Percentiles rank a stretch among this genome's conserved stretches.
phyloP scores from a whole-genome alignment of 2,329 filamentous ascomycete species.

The Alternaria sp. region DNA sequence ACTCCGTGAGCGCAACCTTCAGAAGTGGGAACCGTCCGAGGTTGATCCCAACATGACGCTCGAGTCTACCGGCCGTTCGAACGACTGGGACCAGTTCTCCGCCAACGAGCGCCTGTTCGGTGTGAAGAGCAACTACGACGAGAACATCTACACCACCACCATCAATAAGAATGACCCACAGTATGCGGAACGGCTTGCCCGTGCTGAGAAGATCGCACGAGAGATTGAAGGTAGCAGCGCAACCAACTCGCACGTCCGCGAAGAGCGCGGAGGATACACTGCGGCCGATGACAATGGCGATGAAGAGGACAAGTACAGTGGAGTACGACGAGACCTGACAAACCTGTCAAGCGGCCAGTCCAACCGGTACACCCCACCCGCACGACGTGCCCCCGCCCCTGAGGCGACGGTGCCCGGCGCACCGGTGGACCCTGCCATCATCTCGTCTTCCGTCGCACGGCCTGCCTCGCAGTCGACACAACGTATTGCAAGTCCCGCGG shows the following conservation, averaged over 20 bases:
- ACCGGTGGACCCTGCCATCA: conserved; percentile 86
- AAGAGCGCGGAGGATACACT: conserved; percentile 78
- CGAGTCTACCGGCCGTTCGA: conserved; percentile 58
- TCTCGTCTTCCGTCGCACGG: conserved; percentile 77
- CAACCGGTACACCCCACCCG: conserved; percentile 89
- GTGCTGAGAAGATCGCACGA: conserved; percentile 79
- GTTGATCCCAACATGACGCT: conserved; percentile 71
- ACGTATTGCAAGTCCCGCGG: conserved; percentile 28
- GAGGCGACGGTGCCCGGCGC: conserved; percentile 77
- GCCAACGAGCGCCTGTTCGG: conserved; percentile 89
- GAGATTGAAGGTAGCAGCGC: conserved; percentile 84
- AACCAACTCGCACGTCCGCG: conserved; percentile 82
- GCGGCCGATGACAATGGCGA: conserved; percentile 72
- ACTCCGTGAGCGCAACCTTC: conserved; percentile 74
- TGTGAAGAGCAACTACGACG: conserved; percentile 87
- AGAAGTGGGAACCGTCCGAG: conserved; percentile 80
- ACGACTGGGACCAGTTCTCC: conserved; percentile 90
- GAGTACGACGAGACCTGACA: conserved; percentile 78
- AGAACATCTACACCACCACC: conserved; percentile 90
- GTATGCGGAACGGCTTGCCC: conserved; percentile 78
- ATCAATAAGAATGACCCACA: conserved; percentile 85
- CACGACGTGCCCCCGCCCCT: conserved; percentile 77
- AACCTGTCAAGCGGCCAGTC: conserved; percentile 66
- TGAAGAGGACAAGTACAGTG: conserved; percentile 98
- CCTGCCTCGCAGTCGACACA: conserved; percentile 47